These are phyloP conservation scores for Exserohilum rostratum DNA, from an alignment of 2,329 filamentous ascomycete genomes.

Conservation along the genomic window DNA sequence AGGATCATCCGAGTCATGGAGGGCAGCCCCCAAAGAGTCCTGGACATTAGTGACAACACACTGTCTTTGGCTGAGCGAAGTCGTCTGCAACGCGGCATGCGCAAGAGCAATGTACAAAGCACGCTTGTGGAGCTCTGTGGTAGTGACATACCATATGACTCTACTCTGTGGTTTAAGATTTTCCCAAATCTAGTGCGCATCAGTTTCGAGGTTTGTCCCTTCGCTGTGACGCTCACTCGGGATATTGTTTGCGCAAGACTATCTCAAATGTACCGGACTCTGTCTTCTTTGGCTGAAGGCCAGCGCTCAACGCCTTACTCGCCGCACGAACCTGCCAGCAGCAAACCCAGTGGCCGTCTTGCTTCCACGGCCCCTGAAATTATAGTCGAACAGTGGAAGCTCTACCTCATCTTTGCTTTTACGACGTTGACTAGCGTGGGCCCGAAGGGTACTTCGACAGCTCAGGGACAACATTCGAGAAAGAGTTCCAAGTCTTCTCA, in stretches of 20 bases:
- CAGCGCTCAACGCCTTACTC: constrained; percentile 56
- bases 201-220: constrained; percentile 87
- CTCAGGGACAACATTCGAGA: constrained; percentile 73
- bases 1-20: constrained; percentile 92
- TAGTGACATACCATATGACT: constrained; percentile 93
- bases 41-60: constrained; percentile 91
- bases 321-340: constrained; percentile 63
- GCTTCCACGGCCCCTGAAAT: constrained; percentile 79
- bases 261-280: constrained; percentile 87
- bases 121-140: constrained; percentile 92
- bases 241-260: constrained; percentile 93
- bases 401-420: constrained; percentile 96
- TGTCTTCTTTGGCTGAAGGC: constrained; percentile 77
- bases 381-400: constrained; percentile 95
- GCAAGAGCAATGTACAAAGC: constrained; percentile 81
- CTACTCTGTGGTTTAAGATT: constrained; percentile 95
- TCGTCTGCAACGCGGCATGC: constrained; percentile 85
- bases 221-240: constrained; percentile 86
- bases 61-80: constrained; percentile 91
- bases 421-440: constrained; percentile 89
- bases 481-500: constrained; percentile 77
- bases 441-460: constrained; percentile 60
- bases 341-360: constrained; percentile 62
- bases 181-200: constrained; percentile 94
- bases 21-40: constrained; percentile 82